Evolutionary conservation across 1,139 yeast species (phyloP), one percentile per base, ranked within the genome.

Genomic region (Kurtzmaniella quercitrusa): DNA sequence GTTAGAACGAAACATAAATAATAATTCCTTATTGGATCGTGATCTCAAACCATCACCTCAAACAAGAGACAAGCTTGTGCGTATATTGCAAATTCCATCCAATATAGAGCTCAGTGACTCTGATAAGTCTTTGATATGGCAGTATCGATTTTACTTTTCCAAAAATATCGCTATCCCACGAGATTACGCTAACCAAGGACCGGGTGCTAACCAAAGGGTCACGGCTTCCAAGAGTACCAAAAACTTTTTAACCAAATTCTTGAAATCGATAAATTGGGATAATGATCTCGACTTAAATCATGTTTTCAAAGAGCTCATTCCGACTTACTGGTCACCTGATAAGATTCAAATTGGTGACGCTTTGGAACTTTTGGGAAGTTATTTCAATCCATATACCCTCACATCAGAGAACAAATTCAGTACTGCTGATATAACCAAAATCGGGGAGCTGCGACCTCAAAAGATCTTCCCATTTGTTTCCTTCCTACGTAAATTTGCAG

Each of bases 341-440:
- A 87, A 84, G 50, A 83, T 88, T 44, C 95, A 88, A 50, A 84
- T 93, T 30, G 96, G 93, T 42, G 98, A 93, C 61, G 96, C 98
- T 0, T 69, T 93, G 44, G 98, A 93, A 57, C 67, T 93, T 14
- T 67, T 93, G 37, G 88, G 97, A 12, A 87, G 88, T 15, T 78
- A 78, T 44, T 91, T 72, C 52, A 68, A 71, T 45, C 77, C 77
- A 0, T 62, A 60, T 39, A 60, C 66, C 0, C 57, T 72, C 33
- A 60, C 60, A 1, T 56, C 63, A 26, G 47, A 38, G n/a, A 32
- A 38, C 20, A 34, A 38, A 11, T n/a, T 22, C 3, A 20, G 38
- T 5, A 21, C 37, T 32, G 16, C 36, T 2, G 36, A 34, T 21
- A 19, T n/a, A 6, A 22, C 36, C 23, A 39, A 33, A 14, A 6